Evolutionary conservation across 2,329 filamentous ascomycete species (phyloP), one percentile per base, ranked within the genome.

Genomic region (Tolypocladium sp.): DNA sequence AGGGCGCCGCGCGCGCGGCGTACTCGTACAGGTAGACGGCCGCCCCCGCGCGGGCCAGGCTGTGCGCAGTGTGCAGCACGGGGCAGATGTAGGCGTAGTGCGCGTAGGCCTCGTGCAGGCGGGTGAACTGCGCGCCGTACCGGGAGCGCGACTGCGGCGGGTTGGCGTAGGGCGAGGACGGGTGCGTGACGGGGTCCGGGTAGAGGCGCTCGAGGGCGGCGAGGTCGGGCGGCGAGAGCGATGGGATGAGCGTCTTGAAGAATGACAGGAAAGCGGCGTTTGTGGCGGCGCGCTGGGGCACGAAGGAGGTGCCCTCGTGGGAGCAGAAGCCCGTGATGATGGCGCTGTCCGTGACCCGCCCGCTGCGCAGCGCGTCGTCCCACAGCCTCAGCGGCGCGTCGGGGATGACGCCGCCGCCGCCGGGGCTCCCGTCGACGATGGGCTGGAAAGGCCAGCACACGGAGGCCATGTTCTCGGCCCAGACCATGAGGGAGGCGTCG

Each of bases 261-360:
- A 90, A 89, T 3, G 69, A 60, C 3, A 76, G 76, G 68, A 90
- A 87, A 13, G 85, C 77, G 0, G 69, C 71, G 13, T 79, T 73
- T 2, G 74, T 75, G 17, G 76, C 72, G 57, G 81, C 76, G 8
- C 69, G 64, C 17, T 74, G 69, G 0, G 85, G 81, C 1, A 90
- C 81, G 67, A 90, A 91, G 42, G 77, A 69, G 0, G 84, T 79
- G 20, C 87, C 88, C 69, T 91, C 88, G 66, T 90, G 85, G 44
- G 83, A 82, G 70, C 86, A 87, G 75, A 86, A 91, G 9, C 88
- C 88, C 0, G 86, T 89, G 55, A 91, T 73, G 55, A 91, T 79
- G 9, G 66, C 59, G 3, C 64, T 20, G 37, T 40, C 44, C n/a
- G 54, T 41, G 27, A 41, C 49, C 51, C 38, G 58, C 54, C 58